Evolutionary conservation across 371 early-diverging fungal species (phyloP).

Genomic region (Mucor circinelloides): DNA sequence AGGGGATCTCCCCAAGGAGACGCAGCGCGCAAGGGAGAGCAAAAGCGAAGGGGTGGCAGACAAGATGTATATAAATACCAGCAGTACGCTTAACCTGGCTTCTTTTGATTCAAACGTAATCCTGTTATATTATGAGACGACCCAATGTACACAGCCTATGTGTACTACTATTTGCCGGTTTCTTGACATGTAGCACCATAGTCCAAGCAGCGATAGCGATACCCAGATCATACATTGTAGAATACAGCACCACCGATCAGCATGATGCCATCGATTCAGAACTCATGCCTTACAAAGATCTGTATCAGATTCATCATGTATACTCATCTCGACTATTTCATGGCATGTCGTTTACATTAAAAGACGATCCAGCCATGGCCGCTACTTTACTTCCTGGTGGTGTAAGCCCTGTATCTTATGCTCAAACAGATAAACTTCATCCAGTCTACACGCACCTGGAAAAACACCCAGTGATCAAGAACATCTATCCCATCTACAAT

Average conservation of each 20-base stretch:
- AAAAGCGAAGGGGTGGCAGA: background rate
- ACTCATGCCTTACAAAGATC: slow-evolving; percentile 1
- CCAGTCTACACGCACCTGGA: slow-evolving; percentile 27
- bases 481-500: slow-evolving; percentile 33
- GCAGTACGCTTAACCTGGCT: background rate
- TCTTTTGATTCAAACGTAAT: background rate
- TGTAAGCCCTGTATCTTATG: background rate
- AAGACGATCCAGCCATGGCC: background rate
- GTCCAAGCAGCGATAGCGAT: slow-evolving; percentile 9
- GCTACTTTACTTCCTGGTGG: background rate
- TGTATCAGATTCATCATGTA: slow-evolving; percentile 29
- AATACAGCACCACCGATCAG: slow-evolving; percentile 26
- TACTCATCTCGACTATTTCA: slow-evolving; percentile 29
- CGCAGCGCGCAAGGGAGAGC: background rate
- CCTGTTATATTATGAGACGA: background rate
- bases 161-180: background rate
- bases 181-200: background rate
- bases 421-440: slow-evolving; percentile 13
- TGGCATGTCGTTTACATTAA: slow-evolving; percentile 31
- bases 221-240: slow-evolving; percentile 46
- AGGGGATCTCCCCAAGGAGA: background rate
- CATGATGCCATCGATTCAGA: background rate
- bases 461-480: slow-evolving; percentile 20
- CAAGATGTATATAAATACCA: background rate
- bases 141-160: background rate